These are phyloP conservation scores for Fusarium verticillioides DNA, from an alignment of 2,329 filamentous ascomycete species.

Conservation along the genomic window DNA sequence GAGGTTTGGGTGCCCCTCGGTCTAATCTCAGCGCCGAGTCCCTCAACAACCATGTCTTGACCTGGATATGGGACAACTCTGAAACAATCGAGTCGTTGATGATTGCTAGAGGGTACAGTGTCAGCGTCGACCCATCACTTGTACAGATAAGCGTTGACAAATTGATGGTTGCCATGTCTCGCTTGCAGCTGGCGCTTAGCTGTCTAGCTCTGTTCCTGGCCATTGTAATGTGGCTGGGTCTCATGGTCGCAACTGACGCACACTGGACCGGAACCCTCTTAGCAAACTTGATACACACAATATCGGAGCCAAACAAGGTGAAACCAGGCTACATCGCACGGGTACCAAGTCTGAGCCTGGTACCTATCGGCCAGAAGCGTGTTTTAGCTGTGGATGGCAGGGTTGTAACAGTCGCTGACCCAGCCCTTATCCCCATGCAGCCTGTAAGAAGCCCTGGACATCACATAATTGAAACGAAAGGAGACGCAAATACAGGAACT, in stretches of 20 bases:
- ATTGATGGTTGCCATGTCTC: slow-evolving; percentile 30
- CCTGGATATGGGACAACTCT: neutral
- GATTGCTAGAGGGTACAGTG: slow-evolving; percentile 11
- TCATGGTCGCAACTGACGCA: slow-evolving; percentile 13
- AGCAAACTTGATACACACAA: slow-evolving; percentile 23
- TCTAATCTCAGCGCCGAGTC: slow-evolving; percentile 26
- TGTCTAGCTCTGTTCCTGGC: slow-evolving; percentile 13
- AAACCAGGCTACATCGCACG: slow-evolving; percentile 24
- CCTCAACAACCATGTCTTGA: slow-evolving; percentile 10
- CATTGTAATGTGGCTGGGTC: slow-evolving; percentile 1
- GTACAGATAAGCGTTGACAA: slow-evolving; percentile 26
- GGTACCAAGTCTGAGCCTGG: neutral
- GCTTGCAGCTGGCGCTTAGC: slow-evolving; percentile 18
- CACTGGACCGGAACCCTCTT: slow-evolving; percentile 29
- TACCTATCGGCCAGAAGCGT: neutral
- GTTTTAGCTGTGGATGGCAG: neutral
- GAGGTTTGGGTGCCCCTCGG: slow-evolving; percentile 14
- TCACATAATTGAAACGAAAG: neutral
- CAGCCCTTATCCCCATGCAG: neutral
- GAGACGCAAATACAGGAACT: neutral
- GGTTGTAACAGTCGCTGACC: neutral
- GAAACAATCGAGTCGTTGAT: neutral
- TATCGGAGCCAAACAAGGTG: neutral
- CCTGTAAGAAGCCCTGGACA: too few species aligned
- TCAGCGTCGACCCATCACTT: slow-evolving; percentile 18